phyloP scores from a whole-genome alignment of 169 alveolate genomes.

The Plasmodium fragile region DNA sequence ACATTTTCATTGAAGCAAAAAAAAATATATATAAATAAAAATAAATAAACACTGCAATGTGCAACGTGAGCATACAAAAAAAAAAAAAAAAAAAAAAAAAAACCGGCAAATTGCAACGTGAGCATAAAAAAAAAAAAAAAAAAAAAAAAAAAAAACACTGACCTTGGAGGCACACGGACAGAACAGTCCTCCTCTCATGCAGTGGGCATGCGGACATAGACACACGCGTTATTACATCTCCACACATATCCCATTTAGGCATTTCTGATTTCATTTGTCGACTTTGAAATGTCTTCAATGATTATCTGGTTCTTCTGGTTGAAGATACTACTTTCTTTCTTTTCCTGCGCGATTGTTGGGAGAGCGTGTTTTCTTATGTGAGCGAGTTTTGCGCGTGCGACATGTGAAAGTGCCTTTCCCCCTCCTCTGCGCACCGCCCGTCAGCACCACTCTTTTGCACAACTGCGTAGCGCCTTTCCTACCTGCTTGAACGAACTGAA shows the following conservation, averaged over 20 bases:
- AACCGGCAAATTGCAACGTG: no score
- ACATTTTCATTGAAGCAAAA: not conserved
- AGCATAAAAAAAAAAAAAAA: not conserved
- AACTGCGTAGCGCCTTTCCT: not conserved
- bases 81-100: not conserved
- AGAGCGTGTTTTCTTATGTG: not conserved
- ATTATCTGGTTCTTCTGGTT: conserved; percentile 48
- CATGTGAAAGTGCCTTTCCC: not conserved
- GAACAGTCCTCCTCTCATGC: not conserved
- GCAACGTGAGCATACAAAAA: not conserved
- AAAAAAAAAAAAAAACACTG: not conserved
- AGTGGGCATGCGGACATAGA: not conserved
- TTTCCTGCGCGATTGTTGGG: conserved; percentile 16
- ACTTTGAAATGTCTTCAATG: conserved; percentile 44
- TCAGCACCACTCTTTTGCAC: no score
- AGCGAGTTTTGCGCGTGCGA: not conserved
- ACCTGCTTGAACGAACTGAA: conserved; percentile 52
- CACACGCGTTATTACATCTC: not conserved
- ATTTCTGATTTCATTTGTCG: conserved; percentile 41
- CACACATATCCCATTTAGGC: not conserved
- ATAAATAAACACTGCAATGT: not conserved
- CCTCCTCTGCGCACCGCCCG: not conserved
- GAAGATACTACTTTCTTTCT: conserved; percentile 46
- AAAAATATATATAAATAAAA: not conserved
- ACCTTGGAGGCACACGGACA: not conserved